Conservation (phyloP, 2,329 filamentous ascomycete genomes). For the Ascochyta rabiei region DNA sequence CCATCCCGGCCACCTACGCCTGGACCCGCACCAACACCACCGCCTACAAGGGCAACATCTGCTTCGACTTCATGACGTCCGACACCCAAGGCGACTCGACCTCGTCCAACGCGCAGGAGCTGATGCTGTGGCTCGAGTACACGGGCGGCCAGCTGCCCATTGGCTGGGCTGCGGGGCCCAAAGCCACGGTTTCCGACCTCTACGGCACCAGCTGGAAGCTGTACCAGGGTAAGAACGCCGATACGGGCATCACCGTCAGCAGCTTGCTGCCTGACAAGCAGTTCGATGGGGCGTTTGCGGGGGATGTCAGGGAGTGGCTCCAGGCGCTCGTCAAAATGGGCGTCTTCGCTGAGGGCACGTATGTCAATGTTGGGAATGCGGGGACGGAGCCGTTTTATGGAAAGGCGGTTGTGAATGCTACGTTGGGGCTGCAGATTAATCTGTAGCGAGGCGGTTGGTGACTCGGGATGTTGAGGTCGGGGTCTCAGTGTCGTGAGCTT, state of each 20-base stretch:
- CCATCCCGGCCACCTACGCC: constrained; percentile 50
- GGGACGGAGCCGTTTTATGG: constrained; percentile 38
- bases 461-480: too few relatives aligned
- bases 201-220: constrained; percentile 51
- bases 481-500: too few relatives aligned
- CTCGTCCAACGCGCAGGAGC: constrained; percentile 48
- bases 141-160: constrained; percentile 55
- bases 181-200: constrained; percentile 29
- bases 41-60: constrained; percentile 53
- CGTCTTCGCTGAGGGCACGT: constrained; percentile 46
- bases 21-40: constrained; percentile 52
- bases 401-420: constrained; percentile 27
- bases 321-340: constrained; percentile 47
- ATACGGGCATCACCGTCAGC: constrained; percentile 53
- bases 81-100: constrained; percentile 52
- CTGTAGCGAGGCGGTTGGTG: constrained; percentile 2
- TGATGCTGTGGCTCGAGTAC: constrained; percentile 56
- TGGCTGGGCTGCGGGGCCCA: constrained; percentile 42
- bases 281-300: constrained; percentile 48
- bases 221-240: constrained; percentile 51
- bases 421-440: constrained; percentile 29
- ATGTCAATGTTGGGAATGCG: constrained; percentile 54
- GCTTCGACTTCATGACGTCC: constrained; percentile 55
- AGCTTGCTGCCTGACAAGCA: constrained; percentile 48
- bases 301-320: constrained; percentile 54